phyloP scores from a whole-genome alignment of 1,284 basidiomycete species.

The Trametes versicolor region DNA sequence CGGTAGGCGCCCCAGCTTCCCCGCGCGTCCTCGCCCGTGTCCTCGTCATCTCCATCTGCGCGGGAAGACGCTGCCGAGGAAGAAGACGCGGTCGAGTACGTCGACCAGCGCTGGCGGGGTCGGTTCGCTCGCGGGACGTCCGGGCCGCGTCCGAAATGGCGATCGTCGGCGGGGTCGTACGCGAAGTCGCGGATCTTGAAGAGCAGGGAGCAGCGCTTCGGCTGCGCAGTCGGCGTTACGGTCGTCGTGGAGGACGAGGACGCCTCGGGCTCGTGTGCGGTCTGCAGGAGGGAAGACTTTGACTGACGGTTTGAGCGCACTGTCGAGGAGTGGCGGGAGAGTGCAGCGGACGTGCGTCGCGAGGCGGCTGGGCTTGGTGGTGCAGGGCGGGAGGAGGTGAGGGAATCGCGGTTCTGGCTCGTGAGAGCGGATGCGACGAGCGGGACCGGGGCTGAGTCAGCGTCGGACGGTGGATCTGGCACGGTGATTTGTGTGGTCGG shows the following conservation, averaged over 20 bases:
- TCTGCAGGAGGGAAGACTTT: constrained; percentile 34
- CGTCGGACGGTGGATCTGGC: constrained; percentile 31
- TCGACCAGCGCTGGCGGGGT: constrained; percentile 48
- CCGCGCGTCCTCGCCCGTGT: constrained; percentile 40
- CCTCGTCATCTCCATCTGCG: constrained; percentile 38
- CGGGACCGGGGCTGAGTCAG: constrained; percentile 27
- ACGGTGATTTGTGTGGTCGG: constrained; percentile 37
- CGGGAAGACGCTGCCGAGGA: constrained; percentile 35
- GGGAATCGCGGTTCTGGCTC: constrained; percentile 44
- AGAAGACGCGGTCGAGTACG: constrained; percentile 44
- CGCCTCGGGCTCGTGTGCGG: constrained; percentile 35
- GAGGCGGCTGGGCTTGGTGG: constrained; percentile 72
- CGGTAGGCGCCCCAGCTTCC: constrained; percentile 54
- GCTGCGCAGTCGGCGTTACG: constrained; percentile 32
- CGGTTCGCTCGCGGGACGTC: constrained; percentile 63
- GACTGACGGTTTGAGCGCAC: constrained; percentile 43
- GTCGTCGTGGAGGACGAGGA: constrained; percentile 39
- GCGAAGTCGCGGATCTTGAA: constrained; percentile 74
- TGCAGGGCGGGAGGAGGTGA: constrained; percentile 67
- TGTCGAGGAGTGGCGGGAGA: constrained; percentile 47
- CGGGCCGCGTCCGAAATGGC: constrained; percentile 62
- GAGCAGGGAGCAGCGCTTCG: constrained; percentile 37
- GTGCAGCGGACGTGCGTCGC: constrained; percentile 59
- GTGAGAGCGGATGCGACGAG: constrained; percentile 32
- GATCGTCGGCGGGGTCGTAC: constrained; percentile 59